phyloP scores from a whole-genome alignment of 2,329 filamentous ascomycete genomes.

The Chaetoscypha palmicola region DNA sequence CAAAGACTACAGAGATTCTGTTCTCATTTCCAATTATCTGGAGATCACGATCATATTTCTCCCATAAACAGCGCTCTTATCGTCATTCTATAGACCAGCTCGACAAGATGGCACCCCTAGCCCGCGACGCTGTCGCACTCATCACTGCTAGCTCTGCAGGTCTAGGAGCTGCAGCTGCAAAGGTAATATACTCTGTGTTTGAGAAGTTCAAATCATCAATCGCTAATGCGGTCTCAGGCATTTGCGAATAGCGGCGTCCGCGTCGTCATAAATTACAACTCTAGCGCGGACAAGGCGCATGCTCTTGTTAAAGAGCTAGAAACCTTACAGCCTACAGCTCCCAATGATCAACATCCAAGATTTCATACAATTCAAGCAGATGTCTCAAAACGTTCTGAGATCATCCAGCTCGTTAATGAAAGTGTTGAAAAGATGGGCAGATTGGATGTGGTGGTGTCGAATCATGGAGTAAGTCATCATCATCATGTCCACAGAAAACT shows the following conservation, averaged over 20 bases:
- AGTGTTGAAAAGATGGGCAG: constrained; percentile 55
- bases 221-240: no score
- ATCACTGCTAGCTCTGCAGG: constrained; percentile 55
- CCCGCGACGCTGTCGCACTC: not conserved
- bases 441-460: constrained; percentile 71
- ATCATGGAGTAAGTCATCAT: constrained; percentile 43
- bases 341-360: constrained; percentile 12
- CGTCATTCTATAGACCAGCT: not conserved
- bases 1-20: no score
- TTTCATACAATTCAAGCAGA: constrained; percentile 58
- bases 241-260: constrained; percentile 49
- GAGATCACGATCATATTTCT: no score
- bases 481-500: no score
- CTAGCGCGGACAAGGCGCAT: constrained; percentile 52
- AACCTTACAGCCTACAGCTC: constrained; percentile 33
- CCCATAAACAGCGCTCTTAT: not conserved
- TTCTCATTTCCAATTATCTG: no score
- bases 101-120: not conserved
- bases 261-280: constrained; percentile 67
- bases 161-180: constrained; percentile 61
- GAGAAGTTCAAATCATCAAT: no score
- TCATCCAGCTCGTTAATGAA: constrained; percentile 51
- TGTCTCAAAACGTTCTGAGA: constrained; percentile 51
- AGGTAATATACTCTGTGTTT: no score
- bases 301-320: constrained; percentile 50